Base-by-base conservation (phyloP, 192 early-diverging fungal species). In the Coemansia sp. region DNA sequence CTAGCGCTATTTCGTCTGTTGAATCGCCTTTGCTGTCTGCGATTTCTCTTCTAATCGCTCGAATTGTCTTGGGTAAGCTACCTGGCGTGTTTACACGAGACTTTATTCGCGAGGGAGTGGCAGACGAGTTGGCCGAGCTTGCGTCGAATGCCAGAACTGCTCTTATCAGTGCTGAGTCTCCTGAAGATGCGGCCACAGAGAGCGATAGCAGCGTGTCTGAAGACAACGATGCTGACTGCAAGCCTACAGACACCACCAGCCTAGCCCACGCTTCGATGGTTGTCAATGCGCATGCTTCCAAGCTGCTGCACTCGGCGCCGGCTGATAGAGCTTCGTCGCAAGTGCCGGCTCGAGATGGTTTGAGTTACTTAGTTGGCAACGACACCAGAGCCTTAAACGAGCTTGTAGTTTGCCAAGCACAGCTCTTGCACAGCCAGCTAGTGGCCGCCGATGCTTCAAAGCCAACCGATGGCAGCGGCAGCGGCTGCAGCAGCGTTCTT, bases 51-150 rank as follows among this genome's bases (percentile, higher is more conserved):
- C 67, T 72, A 12, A 65, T 93, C n/a, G 69, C 87, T 5, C 67
- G 82, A 11, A 66, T 94, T 1, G 84, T 94, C 7, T 70, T 91
- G 50, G 80, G 84, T 12, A 90, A 87, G 64, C 78, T 92, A 14
- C 90, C 91, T 0, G 72, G 77, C 2, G 21, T 72, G 5, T 94
- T 89, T 70, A 64, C 68, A 10, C 69, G 63, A 8, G 83, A 84
- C 62, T 91, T 97, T 74, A 76, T 85, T 38, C 80, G 93, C 23
- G 95, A 95, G 62, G 95, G 95, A 3, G 88, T 94, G 4, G 67
- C 86, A 2, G 83, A 86, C 62, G 87, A 89, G 46, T 78, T 95
- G 46, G 72, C 69, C 5, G 78, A 85, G 62, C 59, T 91, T 11
- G 69, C 66, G 5, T 66, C 60, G 23, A 36, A 6, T 4, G 61